A percentile compares a stretch with the other conserved stretches of the same genome.
phyloP scores from a whole-genome alignment of 192 early-diverging fungal species.

The Backusella westeae region DNA sequence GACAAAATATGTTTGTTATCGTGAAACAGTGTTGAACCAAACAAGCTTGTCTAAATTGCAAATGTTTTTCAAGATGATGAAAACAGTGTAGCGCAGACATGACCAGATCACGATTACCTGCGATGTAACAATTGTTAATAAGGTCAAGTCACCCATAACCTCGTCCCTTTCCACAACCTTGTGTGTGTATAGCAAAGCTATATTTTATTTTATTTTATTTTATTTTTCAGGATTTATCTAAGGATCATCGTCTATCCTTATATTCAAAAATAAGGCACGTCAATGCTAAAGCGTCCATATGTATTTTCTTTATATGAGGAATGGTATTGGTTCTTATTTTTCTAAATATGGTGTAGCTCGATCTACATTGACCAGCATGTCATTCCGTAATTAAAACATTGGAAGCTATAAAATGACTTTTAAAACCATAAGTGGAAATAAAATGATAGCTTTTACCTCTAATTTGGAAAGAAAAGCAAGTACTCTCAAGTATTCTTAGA shows the following conservation, averaged over 20 bases:
- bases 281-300: not conserved
- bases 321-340: not conserved
- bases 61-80: not conserved
- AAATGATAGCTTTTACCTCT: not conserved
- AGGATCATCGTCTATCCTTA: not conserved
- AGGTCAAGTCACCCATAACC: not conserved
- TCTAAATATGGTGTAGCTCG: not conserved
- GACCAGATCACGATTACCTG: not conserved
- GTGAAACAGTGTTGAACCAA: not conserved
- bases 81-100: not conserved
- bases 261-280: not conserved
- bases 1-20: not conserved
- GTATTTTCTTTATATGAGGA: not conserved
- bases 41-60: not conserved
- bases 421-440: not conserved
- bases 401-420: not conserved
- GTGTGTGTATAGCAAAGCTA: not conserved
- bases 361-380: not conserved
- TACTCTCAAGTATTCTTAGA: not conserved
- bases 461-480: not conserved
- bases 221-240: not conserved
- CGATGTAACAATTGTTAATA: not conserved
- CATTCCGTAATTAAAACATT: not conserved
- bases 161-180: not conserved
- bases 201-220: not conserved